Evolutionary conservation across 2,329 filamentous ascomycete genomes (phyloP), one percentile per base, ranked within the genome.

Genomic region (Fusarium floridanum): DNA sequence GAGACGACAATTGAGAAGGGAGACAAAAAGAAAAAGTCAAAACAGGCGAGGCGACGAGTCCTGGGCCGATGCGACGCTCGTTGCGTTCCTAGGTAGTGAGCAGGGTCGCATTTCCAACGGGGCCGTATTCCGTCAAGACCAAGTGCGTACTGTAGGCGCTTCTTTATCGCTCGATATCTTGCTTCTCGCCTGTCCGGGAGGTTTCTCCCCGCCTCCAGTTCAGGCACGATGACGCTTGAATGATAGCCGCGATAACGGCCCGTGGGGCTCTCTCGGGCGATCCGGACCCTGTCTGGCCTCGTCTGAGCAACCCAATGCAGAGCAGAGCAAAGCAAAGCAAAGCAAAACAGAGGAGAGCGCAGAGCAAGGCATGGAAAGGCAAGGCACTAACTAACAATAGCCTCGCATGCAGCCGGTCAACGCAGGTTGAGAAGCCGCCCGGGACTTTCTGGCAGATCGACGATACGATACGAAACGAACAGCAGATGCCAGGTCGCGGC

Each of bases 341-440:
- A 50, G 10, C 45, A 50, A 16, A 53, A 17, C 27, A 50, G 45
- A 27, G 16, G 4, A 50, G 24, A 29, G 24, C 45, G 45, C 45
- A 50, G 24, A 16, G 17, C 45, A 50, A 17, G 45, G 22, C 45
- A 17, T 8, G 39, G 39, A n/a, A 53, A 41, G 61, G 43, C 48
- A 62, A 53, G 27, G 63, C 41, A 66, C 56, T 27, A 24, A 41
- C n/a, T 37, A 60, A 24, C 36, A 69, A 50, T 61, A 56, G 70
- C 72, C 68, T 71, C 67, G 71, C 70, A 71, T 78, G 76, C 72
- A 78, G 73, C 75, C 76, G 77, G 76, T 79, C 77, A 79, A 68
- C 24, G 66, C 64, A 69, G 32, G 39, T 62, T 64, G 66, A 37
- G 61, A 57, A 39, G 37, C 20, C 29, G 34, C 20, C 67, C 64